Evolutionary conservation across 1,284 basidiomycete species (phyloP).

Genomic region (Pholiota adiposa): DNA sequence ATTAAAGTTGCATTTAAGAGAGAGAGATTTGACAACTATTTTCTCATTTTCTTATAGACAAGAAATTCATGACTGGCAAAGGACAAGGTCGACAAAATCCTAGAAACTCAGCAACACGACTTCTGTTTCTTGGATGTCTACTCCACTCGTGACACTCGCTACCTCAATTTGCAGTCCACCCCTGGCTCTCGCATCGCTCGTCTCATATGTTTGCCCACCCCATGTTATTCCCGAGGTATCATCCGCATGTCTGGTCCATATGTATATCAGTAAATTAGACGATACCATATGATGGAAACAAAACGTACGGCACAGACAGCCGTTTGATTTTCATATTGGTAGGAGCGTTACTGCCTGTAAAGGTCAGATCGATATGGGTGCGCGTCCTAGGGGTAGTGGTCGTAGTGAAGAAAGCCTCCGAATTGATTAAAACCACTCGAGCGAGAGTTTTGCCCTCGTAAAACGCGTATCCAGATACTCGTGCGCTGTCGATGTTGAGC

Average conservation of each 20-base stretch:
- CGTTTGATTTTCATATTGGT: slow-evolving; percentile 45
- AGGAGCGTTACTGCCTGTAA: slow-evolving; percentile 30
- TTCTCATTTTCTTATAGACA: too few species aligned
- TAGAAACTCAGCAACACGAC: slow-evolving; percentile 41
- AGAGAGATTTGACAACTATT: too few species aligned
- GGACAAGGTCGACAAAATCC: background rate
- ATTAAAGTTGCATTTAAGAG: too few species aligned
- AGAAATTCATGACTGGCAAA: too few species aligned
- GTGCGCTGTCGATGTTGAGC: slow-evolving; percentile 50
- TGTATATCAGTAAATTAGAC: background rate
- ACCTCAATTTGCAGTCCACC: slow-evolving; percentile 43
- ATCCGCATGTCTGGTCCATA: slow-evolving; percentile 52
- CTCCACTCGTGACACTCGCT: slow-evolving; percentile 41
- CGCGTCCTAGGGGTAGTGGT: slow-evolving; percentile 35
- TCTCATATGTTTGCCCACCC: slow-evolving; percentile 72
- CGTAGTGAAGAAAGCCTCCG: slow-evolving; percentile 50
- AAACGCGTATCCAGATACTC: slow-evolving; percentile 65
- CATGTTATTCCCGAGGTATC: slow-evolving; percentile 59
- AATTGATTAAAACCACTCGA: slow-evolving; percentile 63
- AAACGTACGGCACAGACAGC: slow-evolving; percentile 47
- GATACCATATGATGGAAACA: background rate
- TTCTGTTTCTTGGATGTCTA: slow-evolving; percentile 61
- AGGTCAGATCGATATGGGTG: slow-evolving; percentile 48
- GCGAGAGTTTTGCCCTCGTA: slow-evolving; percentile 49
- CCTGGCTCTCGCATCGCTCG: slow-evolving; percentile 47